phyloP scores from a whole-genome alignment of 306 rosid species.

The Ormosia semicastrata region DNA sequence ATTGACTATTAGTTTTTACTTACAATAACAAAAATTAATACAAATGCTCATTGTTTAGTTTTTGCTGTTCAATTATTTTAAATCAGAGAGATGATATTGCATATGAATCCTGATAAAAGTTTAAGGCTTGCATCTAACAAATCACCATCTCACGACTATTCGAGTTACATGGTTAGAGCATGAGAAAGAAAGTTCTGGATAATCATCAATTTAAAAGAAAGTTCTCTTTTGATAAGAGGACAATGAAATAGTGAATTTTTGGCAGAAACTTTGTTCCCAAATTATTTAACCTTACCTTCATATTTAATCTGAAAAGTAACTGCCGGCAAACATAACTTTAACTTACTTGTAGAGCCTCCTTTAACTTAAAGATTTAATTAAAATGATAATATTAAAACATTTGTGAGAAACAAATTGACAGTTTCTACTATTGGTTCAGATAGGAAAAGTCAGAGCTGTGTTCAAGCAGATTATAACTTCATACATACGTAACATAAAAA shows the following conservation, averaged over 20 bases:
- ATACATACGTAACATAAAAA: background rate
- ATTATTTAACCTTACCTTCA: background rate
- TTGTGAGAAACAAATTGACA: background rate
- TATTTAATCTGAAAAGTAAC: background rate
- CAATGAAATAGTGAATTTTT: background rate
- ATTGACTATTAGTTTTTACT: background rate
- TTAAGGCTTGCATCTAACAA: background rate
- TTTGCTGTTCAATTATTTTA: background rate
- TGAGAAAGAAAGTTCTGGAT: too few species aligned
- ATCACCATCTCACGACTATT: background rate
- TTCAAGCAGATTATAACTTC: background rate
- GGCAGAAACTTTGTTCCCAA: slow-evolving; percentile 1
- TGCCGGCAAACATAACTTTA: background rate
- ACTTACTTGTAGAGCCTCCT: background rate
- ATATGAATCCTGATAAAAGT: slow-evolving; percentile 11
- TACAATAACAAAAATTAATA: background rate
- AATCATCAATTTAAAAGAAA: background rate
- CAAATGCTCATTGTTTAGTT: background rate
- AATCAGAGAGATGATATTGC: slow-evolving; percentile 2
- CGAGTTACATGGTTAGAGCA: background rate
- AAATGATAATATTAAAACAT: background rate
- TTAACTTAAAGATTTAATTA: background rate
- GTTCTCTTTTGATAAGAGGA: background rate
- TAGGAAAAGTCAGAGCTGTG: background rate
- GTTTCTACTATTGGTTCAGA: slow-evolving; percentile 11